Percentiles rank a stretch among this genome's conserved stretches.
Conservation (phyloP, 208 protist genomes). For the Zelonia costaricensis region DNA sequence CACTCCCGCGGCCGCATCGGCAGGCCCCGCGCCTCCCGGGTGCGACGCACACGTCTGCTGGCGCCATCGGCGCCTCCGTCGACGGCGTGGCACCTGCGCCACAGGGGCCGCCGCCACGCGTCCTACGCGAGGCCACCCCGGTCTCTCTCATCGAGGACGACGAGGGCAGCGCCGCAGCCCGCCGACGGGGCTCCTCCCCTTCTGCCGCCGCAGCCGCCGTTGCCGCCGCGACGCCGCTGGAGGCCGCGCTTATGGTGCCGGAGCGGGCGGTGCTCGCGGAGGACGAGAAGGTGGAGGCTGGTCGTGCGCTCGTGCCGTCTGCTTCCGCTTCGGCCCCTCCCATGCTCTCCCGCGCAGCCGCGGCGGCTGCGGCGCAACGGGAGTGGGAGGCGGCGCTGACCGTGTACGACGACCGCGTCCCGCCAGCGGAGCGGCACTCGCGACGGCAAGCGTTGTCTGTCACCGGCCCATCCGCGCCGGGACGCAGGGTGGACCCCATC, state of each 20-base stretch:
- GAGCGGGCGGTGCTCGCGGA: too few species aligned
- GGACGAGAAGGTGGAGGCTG: too few species aligned
- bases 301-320: not conserved
- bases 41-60: not conserved
- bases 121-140: too few species aligned
- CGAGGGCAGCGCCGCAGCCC: not conserved
- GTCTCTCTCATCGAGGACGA: constrained; percentile 4
- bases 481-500: not conserved
- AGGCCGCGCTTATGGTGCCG: too few species aligned
- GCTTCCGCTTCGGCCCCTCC: not conserved
- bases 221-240: not conserved
- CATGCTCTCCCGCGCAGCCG: constrained; percentile 1
- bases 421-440: constrained; percentile 7
- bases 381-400: constrained; percentile 19
- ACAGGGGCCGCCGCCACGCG: too few species aligned
- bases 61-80: too few species aligned
- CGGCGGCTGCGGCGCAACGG: constrained; percentile 8
- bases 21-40: constrained; percentile 1
- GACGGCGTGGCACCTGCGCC: too few species aligned
- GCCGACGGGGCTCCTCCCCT: not conserved
- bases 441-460: constrained; percentile 5
- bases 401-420: constrained; percentile 31
- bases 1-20: constrained; percentile 3
- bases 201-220: not conserved
- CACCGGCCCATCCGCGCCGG: not conserved